A percentile compares a stretch with the other conserved stretches of the same genome.
Evolutionary conservation across 176 grass and related monocot species (phyloP).

Genomic region (bread wheat (Triticum aestivum)): DNA sequence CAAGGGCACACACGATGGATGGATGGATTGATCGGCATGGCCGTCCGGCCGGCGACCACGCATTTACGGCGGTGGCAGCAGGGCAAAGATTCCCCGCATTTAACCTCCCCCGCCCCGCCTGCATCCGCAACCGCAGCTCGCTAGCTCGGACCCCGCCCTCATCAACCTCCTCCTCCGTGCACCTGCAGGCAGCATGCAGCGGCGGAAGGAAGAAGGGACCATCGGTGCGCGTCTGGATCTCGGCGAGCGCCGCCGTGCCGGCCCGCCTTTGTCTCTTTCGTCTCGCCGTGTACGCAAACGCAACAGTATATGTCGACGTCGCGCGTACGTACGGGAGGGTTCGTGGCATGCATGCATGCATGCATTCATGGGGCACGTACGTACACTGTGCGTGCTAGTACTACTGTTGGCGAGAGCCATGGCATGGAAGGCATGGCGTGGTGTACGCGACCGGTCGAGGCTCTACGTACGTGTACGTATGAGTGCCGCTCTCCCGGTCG

Average conservation of each 20-base stretch:
- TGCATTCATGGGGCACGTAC: neutral
- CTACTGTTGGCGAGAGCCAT: neutral
- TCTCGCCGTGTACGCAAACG: neutral
- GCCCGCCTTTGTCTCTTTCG: neutral
- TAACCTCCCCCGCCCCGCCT: neutral
- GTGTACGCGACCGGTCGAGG: neutral
- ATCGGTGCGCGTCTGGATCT: neutral
- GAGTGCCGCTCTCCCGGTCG: neutral
- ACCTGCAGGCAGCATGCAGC: no score
- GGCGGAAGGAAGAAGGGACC: neutral
- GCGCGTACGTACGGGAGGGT: neutral
- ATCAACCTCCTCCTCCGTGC: neutral
- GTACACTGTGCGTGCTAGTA: no score
- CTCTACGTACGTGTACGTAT: neutral
- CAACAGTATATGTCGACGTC: neutral
- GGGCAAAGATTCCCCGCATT: conserved; percentile 5
- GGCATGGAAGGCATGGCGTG: neutral
- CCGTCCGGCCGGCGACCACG: neutral
- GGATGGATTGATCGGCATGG: neutral
- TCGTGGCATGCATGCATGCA: neutral
- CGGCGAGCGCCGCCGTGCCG: neutral
- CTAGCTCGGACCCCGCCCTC: neutral
- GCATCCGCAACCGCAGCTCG: conserved; percentile 19
- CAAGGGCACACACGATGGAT: no score
- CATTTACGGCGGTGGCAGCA: conserved; percentile 3